Evolutionary conservation across 768 basidiomycete genomes (phyloP).

Genomic region (Pleurotus tuber-regium): DNA sequence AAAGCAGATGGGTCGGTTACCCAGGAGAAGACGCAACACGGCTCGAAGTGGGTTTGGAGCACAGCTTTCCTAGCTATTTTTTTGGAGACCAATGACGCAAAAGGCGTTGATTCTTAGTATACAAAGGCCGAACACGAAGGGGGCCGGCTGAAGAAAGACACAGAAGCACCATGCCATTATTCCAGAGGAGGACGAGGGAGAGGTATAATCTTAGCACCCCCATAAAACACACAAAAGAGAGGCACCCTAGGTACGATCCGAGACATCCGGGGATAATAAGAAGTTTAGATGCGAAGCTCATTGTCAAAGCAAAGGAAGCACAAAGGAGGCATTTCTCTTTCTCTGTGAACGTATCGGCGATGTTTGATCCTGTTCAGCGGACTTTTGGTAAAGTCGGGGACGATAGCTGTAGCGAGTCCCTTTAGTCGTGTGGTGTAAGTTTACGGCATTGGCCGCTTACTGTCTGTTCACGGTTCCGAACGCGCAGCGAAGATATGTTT

Average conservation of each 20-base stretch:
- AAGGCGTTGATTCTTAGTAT: too few relatives aligned
- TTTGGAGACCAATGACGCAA: too few relatives aligned
- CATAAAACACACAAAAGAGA: too few relatives aligned
- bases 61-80: too few relatives aligned
- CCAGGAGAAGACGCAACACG: too few relatives aligned
- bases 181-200: neutral
- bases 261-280: neutral
- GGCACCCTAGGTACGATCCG: neutral
- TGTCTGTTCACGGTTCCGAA: neutral
- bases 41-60: too few relatives aligned
- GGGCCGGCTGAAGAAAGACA: neutral
- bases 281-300: neutral
- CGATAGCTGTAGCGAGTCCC: too few relatives aligned
- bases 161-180: neutral
- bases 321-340: neutral
- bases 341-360: neutral
- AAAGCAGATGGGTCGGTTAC: too few relatives aligned
- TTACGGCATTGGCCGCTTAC: neutral
- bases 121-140: too few relatives aligned
- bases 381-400: too few relatives aligned
- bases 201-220: neutral
- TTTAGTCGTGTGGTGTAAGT: conserved; percentile 1
- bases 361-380: neutral
- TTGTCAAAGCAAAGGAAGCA: neutral
- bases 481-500: neutral